Conservation (phyloP, 2,329 filamentous ascomycete genomes). For the Penicillium sp. region DNA sequence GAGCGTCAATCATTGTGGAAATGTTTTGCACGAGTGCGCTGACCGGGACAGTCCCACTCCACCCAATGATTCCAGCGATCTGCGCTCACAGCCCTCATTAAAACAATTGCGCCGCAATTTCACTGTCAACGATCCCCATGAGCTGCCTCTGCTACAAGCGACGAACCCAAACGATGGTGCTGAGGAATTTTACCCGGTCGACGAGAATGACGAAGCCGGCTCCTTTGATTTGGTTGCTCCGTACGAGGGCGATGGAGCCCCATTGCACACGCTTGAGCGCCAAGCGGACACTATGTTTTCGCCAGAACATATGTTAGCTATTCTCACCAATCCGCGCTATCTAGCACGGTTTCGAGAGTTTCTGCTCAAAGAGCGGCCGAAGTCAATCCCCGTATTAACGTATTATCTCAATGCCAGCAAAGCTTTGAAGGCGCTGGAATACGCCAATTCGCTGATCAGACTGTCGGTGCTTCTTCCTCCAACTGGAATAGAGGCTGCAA, state of each 20-base stretch:
- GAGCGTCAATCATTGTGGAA: background rate
- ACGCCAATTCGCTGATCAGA: conserved; percentile 67
- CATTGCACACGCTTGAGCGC: conserved; percentile 57
- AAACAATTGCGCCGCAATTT: conserved; percentile 24
- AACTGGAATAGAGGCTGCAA: conserved; percentile 56
- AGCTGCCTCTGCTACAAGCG: conserved; percentile 29
- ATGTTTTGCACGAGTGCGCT: background rate
- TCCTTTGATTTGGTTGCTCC: conserved; percentile 40
- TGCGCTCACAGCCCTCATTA: conserved; percentile 17
- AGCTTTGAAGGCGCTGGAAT: conserved; percentile 68
- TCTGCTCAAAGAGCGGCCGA: conserved; percentile 58
- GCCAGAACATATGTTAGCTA: conserved; percentile 62
- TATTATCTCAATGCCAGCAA: conserved; percentile 74
- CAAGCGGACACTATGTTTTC: conserved; percentile 67
- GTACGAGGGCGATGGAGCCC: conserved; percentile 26
- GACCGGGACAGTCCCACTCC: conserved; percentile 9
- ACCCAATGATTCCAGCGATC: conserved; percentile 1
- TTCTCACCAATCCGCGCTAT: conserved; percentile 64
- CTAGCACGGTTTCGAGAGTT: conserved; percentile 69
- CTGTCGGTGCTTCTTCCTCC: conserved; percentile 56
- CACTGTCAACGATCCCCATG: conserved; percentile 16
- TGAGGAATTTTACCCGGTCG: conserved; percentile 29
- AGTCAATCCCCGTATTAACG: conserved; percentile 64
- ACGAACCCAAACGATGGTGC: conserved; percentile 26
- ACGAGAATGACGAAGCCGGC: conserved; percentile 29